A percentile compares a stretch with the other conserved stretches of the same genome.
phyloP scores from a whole-genome alignment of 192 early-diverging fungal genomes.

The Mortierella claussenii region DNA sequence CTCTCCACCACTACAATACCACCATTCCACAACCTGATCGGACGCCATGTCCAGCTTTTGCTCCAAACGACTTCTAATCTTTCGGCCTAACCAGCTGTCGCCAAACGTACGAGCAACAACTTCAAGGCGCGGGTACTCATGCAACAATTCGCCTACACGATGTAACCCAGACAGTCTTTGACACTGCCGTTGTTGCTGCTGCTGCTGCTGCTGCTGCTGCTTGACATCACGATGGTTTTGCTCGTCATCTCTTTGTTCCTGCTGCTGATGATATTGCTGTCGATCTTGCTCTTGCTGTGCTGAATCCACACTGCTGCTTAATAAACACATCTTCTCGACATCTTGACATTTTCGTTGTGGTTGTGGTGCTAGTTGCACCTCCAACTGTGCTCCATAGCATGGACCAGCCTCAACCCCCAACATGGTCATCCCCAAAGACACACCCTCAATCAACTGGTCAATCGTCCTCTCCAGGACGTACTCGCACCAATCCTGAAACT shows the following conservation, averaged over 20 bases:
- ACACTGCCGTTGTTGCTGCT: neutral
- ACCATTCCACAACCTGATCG: constrained; percentile 42
- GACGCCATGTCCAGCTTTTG: constrained; percentile 31
- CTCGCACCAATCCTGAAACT: constrained; percentile 48
- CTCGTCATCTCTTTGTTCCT: neutral
- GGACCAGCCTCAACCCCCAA: constrained; percentile 13
- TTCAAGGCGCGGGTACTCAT: constrained; percentile 23
- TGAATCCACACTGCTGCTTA: neutral
- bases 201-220: neutral
- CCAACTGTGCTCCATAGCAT: neutral
- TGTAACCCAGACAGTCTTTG: constrained; percentile 9
- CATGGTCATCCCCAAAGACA: constrained; percentile 28
- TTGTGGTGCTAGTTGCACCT: neutral
- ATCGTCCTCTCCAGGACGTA: constrained; percentile 36
- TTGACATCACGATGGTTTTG: neutral
- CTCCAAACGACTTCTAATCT: constrained; percentile 25
- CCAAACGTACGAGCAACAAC: constrained; percentile 18
- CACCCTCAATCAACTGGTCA: constrained; percentile 35
- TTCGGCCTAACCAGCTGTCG: constrained; percentile 37
- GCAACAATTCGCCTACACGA: constrained; percentile 27
- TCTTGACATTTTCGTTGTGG: neutral
- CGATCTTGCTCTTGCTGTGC: neutral
- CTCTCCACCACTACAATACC: constrained; percentile 20
- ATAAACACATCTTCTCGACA: neutral
- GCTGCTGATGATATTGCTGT: neutral